These are phyloP conservation scores for Neospora caninum DNA, from an alignment of 169 alveolate species.

Conservation along the genomic window DNA sequence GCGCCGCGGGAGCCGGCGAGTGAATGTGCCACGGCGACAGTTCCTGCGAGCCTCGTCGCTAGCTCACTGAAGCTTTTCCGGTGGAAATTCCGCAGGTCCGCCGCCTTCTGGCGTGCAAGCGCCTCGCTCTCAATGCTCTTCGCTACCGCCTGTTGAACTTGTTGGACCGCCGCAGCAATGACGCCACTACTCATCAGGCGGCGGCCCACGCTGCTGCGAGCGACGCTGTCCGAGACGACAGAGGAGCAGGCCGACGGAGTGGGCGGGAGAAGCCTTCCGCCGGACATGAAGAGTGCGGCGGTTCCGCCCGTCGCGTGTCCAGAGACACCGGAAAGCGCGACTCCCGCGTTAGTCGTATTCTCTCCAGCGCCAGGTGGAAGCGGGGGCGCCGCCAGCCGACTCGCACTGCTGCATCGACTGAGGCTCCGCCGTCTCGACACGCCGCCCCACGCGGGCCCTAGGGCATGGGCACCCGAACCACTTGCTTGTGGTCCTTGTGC, in stretches of 20 bases:
- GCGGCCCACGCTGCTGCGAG: conserved; percentile 37
- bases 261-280: conserved; percentile 6
- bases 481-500: not conserved
- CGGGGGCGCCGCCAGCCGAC: conserved; percentile 13
- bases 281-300: not conserved
- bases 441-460: not conserved
- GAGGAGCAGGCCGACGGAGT: conserved; percentile 27
- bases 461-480: not conserved
- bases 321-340: not conserved
- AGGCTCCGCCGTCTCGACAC: conserved; percentile 19
- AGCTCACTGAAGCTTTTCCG: conserved; percentile 21
- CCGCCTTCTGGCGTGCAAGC: not conserved
- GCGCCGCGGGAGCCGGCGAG: not conserved
- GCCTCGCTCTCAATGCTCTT: not conserved
- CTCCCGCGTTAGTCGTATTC: not conserved
- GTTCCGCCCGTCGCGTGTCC: not conserved
- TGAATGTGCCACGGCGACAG: not conserved
- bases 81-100: conserved; percentile 14
- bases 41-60: not conserved
- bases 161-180: conserved; percentile 29
- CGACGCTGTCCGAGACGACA: conserved; percentile 7
- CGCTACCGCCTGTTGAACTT: conserved; percentile 31
- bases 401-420: conserved; percentile 27
- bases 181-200: not conserved
- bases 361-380: not conserved